Evolutionary conservation across 768 basidiomycete species (phyloP).

Genomic region (Psilocybe cubensis): DNA sequence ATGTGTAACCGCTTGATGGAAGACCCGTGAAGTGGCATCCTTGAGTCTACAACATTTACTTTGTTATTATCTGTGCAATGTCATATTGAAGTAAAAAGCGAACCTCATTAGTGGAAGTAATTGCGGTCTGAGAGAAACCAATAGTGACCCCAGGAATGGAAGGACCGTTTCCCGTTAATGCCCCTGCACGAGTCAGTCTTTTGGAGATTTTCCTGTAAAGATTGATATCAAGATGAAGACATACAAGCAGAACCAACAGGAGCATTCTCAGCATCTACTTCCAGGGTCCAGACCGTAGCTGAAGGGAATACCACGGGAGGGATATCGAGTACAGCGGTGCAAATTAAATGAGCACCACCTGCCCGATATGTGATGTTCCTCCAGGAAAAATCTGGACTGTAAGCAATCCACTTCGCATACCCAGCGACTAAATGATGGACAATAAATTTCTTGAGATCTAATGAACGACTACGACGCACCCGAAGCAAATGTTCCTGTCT

Average conservation of each 20-base stretch:
- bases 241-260: neutral
- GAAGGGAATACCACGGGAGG: neutral
- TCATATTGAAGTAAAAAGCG: neutral
- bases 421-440: neutral
- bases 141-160: neutral
- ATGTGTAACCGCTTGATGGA: neutral
- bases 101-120: neutral
- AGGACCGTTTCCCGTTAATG: neutral
- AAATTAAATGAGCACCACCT: neutral
- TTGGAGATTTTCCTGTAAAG: too few species aligned
- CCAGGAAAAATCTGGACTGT: neutral
- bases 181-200: neutral
- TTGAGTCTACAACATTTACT: neutral
- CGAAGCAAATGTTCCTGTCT: neutral
- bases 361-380: neutral
- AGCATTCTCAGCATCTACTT: neutral
- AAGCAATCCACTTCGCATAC: neutral
- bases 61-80: too few species aligned
- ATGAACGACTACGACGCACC: neutral
- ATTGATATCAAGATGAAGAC: neutral
- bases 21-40: neutral
- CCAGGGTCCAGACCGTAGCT: neutral
- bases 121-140: neutral
- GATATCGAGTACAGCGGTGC: neutral
- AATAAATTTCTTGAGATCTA: too few species aligned